phyloP scores from a whole-genome alignment of 2,329 filamentous ascomycete genomes.

The Claviceps pazoutovae region DNA sequence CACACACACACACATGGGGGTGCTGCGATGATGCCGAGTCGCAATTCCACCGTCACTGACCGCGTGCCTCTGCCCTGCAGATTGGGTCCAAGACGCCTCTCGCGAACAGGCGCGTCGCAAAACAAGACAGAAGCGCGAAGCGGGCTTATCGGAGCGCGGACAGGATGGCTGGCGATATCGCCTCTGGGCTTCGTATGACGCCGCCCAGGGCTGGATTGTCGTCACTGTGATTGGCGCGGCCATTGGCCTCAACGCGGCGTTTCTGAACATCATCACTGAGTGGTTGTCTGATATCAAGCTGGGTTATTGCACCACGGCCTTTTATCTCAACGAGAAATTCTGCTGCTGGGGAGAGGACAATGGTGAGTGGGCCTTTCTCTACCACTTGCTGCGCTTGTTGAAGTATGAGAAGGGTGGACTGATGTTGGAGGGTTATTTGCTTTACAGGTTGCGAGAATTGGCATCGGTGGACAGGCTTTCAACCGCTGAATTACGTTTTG shows the following conservation, averaged over 20 bases:
- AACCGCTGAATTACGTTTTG: constrained; percentile 67
- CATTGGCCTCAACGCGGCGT: constrained; percentile 84
- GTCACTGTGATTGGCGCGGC: constrained; percentile 85
- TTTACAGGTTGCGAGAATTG: constrained; percentile 65
- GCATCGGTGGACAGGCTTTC: constrained; percentile 74
- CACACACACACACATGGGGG: neutral
- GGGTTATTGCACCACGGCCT: constrained; percentile 88
- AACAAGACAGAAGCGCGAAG: constrained; percentile 56
- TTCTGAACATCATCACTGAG: constrained; percentile 90
- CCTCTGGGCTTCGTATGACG: constrained; percentile 79
- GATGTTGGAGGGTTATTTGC: neutral
- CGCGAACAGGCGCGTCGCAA: constrained; percentile 76
- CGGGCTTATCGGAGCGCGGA: constrained; percentile 57
- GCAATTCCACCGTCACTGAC: neutral
- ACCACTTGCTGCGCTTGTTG: neutral
- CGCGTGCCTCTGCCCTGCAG: constrained; percentile 22
- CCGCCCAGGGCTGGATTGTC: constrained; percentile 95
- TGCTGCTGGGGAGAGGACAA: constrained; percentile 95
- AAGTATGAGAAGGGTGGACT: neutral
- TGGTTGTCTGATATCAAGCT: constrained; percentile 94
- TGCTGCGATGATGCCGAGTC: neutral
- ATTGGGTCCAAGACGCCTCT: constrained; percentile 96
- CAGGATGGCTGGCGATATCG: constrained; percentile 65
- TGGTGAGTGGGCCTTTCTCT: constrained; percentile 31
- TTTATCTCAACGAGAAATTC: constrained; percentile 94